A percentile compares a stretch with the other conserved stretches of the same genome.
Conservation (phyloP, 768 basidiomycete species). For the Epithele typhae region DNA sequence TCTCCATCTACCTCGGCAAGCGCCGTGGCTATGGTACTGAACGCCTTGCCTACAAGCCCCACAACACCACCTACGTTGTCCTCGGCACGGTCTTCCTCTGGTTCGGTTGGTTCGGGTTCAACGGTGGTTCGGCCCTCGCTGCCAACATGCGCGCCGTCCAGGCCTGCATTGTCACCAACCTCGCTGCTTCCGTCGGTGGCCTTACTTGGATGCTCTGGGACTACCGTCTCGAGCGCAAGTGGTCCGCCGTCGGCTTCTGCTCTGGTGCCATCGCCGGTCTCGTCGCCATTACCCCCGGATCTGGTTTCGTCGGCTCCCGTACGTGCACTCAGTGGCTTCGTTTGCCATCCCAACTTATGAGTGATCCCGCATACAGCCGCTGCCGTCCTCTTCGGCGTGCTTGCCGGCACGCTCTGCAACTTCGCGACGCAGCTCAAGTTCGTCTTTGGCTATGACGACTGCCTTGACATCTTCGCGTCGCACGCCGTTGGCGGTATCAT, state of each 20-base stretch:
- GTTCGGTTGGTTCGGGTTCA: constrained; percentile 97
- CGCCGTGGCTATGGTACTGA: constrained; percentile 90
- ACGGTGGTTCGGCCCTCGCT: constrained; percentile 86
- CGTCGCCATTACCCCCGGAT: constrained; percentile 85
- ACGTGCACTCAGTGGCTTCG: constrained; percentile 22
- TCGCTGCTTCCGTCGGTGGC: constrained; percentile 86
- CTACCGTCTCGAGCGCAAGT: constrained; percentile 89
- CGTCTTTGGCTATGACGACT: constrained; percentile 68
- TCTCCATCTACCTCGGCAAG: constrained; percentile 88
- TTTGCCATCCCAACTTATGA: not conserved
- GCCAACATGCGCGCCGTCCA: constrained; percentile 85
- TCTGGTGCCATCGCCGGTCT: constrained; percentile 90
- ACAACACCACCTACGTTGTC: constrained; percentile 89
- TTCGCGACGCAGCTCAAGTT: constrained; percentile 96
- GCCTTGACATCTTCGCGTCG: constrained; percentile 89
- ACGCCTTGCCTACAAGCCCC: constrained; percentile 87
- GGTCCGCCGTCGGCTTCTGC: constrained; percentile 93
- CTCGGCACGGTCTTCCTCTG: constrained; percentile 93
- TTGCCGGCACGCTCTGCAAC: constrained; percentile 84
- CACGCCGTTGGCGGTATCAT: constrained; percentile 76
- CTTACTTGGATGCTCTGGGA: constrained; percentile 95
- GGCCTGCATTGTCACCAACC: constrained; percentile 91
- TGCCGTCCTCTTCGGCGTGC: constrained; percentile 78
- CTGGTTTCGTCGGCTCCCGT: constrained; percentile 79
- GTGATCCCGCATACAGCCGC: constrained; percentile 47